Percentiles rank a stretch among this genome's conserved stretches.
Evolutionary conservation across 2,329 filamentous ascomycete genomes (phyloP).

Genomic region (Paecilomyces fulvus): DNA sequence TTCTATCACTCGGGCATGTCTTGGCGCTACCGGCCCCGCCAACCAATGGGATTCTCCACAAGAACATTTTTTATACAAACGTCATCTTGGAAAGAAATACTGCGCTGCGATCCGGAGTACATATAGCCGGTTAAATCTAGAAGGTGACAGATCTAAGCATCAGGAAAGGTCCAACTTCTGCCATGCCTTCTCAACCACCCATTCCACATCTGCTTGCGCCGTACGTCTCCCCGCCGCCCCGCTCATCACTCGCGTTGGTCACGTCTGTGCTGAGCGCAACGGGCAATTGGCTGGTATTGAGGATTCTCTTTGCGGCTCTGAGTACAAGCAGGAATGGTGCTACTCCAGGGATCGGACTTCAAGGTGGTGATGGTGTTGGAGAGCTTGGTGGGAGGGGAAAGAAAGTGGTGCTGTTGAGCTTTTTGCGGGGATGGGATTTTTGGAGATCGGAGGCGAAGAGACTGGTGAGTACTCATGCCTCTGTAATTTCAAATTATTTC

Average conservation of each 20-base stretch:
- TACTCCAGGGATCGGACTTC: neutral
- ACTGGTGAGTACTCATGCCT: slow-evolving; percentile 43
- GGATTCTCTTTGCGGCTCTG: slow-evolving; percentile 44
- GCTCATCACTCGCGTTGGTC: slow-evolving; percentile 33
- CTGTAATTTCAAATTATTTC: no score
- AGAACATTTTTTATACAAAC: neutral
- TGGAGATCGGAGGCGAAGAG: slow-evolving; percentile 66
- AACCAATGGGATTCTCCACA: neutral
- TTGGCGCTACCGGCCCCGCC: neutral
- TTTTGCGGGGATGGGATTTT: slow-evolving; percentile 67
- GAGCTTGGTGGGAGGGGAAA: slow-evolving; percentile 24
- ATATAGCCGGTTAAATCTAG: neutral
- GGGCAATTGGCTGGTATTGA: slow-evolving; percentile 49
- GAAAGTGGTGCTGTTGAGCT: slow-evolving; percentile 70
- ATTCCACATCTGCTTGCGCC: slow-evolving; percentile 32
- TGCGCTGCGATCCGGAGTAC: neutral
- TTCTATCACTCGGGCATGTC: neutral
- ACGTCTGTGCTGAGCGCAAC: slow-evolving; percentile 40
- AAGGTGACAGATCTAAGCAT: neutral
- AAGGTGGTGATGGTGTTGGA: slow-evolving; percentile 12
- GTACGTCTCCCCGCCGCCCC: slow-evolving; percentile 27
- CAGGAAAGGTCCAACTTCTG: neutral
- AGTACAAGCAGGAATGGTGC: slow-evolving; percentile 10
- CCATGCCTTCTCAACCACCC: slow-evolving; percentile 32
- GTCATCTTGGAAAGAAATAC: neutral